Conservation (phyloP, 441 rosid genomes). For the Populus hybrid region DNA sequence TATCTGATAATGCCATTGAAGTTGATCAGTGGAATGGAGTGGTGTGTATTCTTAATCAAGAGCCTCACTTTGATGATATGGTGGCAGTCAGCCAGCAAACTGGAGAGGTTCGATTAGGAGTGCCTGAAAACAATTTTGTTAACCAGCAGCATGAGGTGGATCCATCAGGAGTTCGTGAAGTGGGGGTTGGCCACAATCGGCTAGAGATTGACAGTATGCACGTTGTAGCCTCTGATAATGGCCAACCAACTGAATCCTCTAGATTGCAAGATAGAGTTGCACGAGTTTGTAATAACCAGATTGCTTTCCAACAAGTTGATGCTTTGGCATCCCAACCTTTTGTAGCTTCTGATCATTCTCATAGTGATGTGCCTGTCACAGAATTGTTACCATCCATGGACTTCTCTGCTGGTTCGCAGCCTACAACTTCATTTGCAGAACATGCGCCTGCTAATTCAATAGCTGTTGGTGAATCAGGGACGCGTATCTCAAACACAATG, state of each 20-base stretch:
- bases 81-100: constrained; percentile 2
- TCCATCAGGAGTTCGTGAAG: background rate
- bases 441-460: constrained; percentile 17
- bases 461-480: constrained; percentile 13
- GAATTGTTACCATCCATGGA: constrained; percentile 12
- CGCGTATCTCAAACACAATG: constrained; percentile 21
- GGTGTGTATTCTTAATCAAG: constrained; percentile 20
- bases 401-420: constrained; percentile 7
- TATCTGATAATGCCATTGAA: constrained; percentile 15
- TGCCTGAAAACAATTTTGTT: constrained; percentile 4
- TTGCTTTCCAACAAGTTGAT: constrained; percentile 34
- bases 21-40: constrained; percentile 25
- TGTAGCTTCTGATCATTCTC: constrained; percentile 24
- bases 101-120: constrained; percentile 1
- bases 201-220: background rate
- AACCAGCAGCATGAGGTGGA: constrained; percentile 9
- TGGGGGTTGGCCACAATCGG: background rate
- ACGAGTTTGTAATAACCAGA: constrained; percentile 24
- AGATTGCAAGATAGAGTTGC: constrained; percentile 29
- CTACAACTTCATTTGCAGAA: constrained; percentile 24
- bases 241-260: constrained; percentile 30
- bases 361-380: constrained; percentile 18
- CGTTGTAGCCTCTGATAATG: background rate
- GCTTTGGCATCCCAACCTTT: constrained; percentile 20
- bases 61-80: background rate